phyloP scores from a whole-genome alignment of 345 rosid species.

The Salix purpurea region DNA sequence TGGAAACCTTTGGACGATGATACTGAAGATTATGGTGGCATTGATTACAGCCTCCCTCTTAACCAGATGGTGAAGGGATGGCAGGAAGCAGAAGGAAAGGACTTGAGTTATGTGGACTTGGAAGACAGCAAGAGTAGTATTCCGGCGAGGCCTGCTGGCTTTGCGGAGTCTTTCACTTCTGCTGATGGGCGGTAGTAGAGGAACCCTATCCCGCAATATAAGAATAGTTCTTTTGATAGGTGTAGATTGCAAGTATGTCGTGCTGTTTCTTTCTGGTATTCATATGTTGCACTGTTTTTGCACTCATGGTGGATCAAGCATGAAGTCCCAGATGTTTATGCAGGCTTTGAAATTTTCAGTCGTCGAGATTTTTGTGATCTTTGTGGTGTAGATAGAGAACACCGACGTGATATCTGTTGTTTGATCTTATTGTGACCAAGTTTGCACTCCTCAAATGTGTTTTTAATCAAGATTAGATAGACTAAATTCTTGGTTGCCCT shows the following conservation, averaged over 20 bases:
- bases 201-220: neutral
- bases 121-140: slow-evolving; percentile 71
- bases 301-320: neutral
- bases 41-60: slow-evolving; percentile 72
- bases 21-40: slow-evolving; percentile 57
- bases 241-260: slow-evolving; percentile 32
- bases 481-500: too few species aligned
- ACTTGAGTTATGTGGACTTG: slow-evolving; percentile 44
- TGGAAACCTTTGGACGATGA: slow-evolving; percentile 65
- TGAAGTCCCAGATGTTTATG: neutral
- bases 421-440: too few species aligned
- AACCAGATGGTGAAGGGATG: slow-evolving; percentile 77
- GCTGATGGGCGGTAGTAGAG: slow-evolving; percentile 54
- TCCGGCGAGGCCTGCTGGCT: slow-evolving; percentile 65
- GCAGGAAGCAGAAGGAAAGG: slow-evolving; percentile 79
- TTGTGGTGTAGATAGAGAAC: slow-evolving; percentile 37
- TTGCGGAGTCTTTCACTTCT: slow-evolving; percentile 73
- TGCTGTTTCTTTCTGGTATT: slow-evolving; percentile 11
- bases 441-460: too few species aligned
- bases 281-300: slow-evolving; percentile 4
- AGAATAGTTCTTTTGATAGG: slow-evolving; percentile 2
- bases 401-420: neutral
- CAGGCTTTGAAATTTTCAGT: slow-evolving; percentile 9
- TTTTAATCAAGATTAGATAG: too few species aligned
- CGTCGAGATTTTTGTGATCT: slow-evolving; percentile 17